Percentiles rank a stretch among this genome's conserved stretches.
Evolutionary conservation across 192 early-diverging fungal species (phyloP).

Genomic region (Dissophora ornata): DNA sequence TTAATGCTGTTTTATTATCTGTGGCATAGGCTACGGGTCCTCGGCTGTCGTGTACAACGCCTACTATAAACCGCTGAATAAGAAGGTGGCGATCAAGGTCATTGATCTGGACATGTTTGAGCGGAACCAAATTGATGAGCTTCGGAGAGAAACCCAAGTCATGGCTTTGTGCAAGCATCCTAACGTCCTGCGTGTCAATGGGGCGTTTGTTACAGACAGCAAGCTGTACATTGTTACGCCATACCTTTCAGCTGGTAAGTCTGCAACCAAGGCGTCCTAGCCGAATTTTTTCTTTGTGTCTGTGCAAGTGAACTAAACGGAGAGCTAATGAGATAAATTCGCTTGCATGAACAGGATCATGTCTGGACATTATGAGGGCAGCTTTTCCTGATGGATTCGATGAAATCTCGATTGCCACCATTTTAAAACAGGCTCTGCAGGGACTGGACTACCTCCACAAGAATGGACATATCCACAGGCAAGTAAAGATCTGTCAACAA

Average conservation of each 20-base stretch:
- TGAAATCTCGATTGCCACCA: constrained; percentile 81
- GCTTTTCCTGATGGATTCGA: constrained; percentile 85
- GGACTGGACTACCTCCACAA: constrained; percentile 76
- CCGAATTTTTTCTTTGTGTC: too few relatives aligned
- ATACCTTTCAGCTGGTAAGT: constrained; percentile 73
- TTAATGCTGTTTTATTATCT: not conserved
- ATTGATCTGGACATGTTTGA: constrained; percentile 94
- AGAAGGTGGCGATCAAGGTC: constrained; percentile 82
- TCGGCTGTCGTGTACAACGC: constrained; percentile 89
- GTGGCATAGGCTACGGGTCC: constrained; percentile 79
- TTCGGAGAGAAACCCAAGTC: constrained; percentile 85
- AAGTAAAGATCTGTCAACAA: not conserved
- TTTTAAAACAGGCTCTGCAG: constrained; percentile 80
- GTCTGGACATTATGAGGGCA: constrained; percentile 91
- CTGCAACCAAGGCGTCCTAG: not conserved
- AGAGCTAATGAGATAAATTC: too few relatives aligned
- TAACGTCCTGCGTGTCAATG: constrained; percentile 85
- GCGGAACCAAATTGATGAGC: constrained; percentile 91
- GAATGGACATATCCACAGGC: constrained; percentile 73
- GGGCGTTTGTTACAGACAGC: constrained; percentile 84
- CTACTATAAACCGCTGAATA: constrained; percentile 76
- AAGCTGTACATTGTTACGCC: constrained; percentile 90
- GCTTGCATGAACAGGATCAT: too few relatives aligned
- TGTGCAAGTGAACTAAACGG: too few relatives aligned
- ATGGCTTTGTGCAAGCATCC: constrained; percentile 89